Conservation (phyloP, 2,329 filamentous ascomycete species). For the Aspergillus brunneoviolaceus region DNA sequence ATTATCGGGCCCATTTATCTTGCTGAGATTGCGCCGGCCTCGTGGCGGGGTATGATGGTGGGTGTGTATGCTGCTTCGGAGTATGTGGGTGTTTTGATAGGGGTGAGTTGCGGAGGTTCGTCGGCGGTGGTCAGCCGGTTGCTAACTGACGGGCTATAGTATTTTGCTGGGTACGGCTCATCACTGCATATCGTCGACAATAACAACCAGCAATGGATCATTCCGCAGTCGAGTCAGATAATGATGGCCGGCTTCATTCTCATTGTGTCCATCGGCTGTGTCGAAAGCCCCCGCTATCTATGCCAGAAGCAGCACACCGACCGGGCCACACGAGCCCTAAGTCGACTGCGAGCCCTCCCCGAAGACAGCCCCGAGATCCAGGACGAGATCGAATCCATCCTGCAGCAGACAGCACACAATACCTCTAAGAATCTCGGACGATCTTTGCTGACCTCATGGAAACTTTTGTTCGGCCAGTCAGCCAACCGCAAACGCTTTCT, state of each 20-base stretch:
- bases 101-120: constrained; percentile 10
- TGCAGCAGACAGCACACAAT: constrained; percentile 1
- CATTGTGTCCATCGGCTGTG: constrained; percentile 63
- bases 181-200: constrained; percentile 48
- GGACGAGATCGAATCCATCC: constrained; percentile 12
- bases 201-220: constrained; percentile 51
- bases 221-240: constrained; percentile 69
- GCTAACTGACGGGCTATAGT: constrained; percentile 11
- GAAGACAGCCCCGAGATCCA: constrained; percentile 10
- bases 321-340: constrained; percentile 40
- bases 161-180: constrained; percentile 45
- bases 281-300: constrained; percentile 66
- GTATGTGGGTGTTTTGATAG: constrained; percentile 25
- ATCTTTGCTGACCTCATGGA: not conserved
- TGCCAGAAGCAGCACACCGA: constrained; percentile 62
- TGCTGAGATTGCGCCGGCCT: constrained; percentile 74
- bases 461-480: constrained; percentile 54
- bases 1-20: constrained; percentile 90
- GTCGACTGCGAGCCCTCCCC: constrained; percentile 48
- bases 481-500: constrained; percentile 70
- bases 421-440: not conserved
- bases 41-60: constrained; percentile 61
- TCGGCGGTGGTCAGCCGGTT: not conserved
- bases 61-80: constrained; percentile 20
- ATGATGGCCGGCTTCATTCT: constrained; percentile 70